These are phyloP conservation scores for Aureobasidium pullulans DNA, from an alignment of 2,329 filamentous ascomycete species.

Conservation along the genomic window DNA sequence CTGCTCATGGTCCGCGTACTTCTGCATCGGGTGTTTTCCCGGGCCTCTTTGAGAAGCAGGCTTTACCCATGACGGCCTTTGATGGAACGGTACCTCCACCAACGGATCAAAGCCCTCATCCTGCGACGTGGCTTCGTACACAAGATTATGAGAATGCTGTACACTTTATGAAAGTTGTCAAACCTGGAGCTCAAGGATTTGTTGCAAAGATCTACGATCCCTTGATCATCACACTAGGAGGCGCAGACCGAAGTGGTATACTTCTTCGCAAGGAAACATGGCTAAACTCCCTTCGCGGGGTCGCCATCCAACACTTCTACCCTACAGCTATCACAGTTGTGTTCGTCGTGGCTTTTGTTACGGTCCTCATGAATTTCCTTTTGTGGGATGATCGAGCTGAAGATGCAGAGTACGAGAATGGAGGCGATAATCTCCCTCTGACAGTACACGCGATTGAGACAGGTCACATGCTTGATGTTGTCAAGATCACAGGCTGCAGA, in stretches of 20 bases:
- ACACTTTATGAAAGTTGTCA: constrained; percentile 69
- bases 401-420: constrained; percentile 35
- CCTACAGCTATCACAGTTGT: constrained; percentile 58
- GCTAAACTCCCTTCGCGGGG: constrained; percentile 42
- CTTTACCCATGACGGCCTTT: constrained; percentile 13
- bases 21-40: constrained; percentile 1
- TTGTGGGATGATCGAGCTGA: constrained; percentile 55
- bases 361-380: constrained; percentile 66
- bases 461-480: constrained; percentile 59
- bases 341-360: constrained; percentile 56
- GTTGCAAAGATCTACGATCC: constrained; percentile 69
- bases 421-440: constrained; percentile 46
- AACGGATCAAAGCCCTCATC: constrained; percentile 68
- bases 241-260: constrained; percentile 55
- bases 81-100: constrained; percentile 42
- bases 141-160: constrained; percentile 73
- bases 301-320: constrained; percentile 59
- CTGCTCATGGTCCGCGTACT: constrained; percentile 41
- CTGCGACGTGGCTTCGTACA: constrained; percentile 65
- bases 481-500: constrained; percentile 54
- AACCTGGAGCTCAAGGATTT: constrained; percentile 63
- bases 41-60: constrained; percentile 14
- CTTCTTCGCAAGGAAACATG: constrained; percentile 44
- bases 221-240: constrained; percentile 62
- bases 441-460: constrained; percentile 56